Conservation (phyloP, 805 yeast genomes). For the Kazachstania viticola region DNA sequence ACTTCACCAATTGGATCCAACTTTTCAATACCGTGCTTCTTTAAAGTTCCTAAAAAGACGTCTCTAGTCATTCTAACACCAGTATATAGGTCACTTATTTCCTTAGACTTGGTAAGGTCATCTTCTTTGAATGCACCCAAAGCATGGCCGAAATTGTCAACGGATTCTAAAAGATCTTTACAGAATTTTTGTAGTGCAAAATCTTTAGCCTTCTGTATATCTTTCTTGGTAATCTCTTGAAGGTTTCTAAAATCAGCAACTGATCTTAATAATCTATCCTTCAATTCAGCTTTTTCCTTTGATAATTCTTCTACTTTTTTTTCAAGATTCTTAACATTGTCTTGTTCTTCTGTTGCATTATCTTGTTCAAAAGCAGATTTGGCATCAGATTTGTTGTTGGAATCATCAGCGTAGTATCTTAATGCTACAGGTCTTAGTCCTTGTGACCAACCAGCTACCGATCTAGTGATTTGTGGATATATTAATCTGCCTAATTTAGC, state of each 20-base stretch:
- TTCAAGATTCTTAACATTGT: conserved; percentile 31
- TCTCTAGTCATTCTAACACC: conserved; percentile 87
- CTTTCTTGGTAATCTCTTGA: conserved; percentile 83
- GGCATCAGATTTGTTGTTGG: conserved; percentile 10
- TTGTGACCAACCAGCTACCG: too few species aligned
- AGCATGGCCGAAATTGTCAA: conserved; percentile 86
- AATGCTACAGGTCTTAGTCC: too few species aligned
- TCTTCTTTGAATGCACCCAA: conserved; percentile 59
- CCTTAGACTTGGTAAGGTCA: conserved; percentile 44
- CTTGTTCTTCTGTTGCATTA: conserved; percentile 17
- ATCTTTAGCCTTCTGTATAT: conserved; percentile 75
- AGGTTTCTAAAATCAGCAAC: conserved; percentile 88
- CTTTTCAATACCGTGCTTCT: conserved; percentile 68
- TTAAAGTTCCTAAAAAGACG: conserved; percentile 73
- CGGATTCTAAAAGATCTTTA: conserved; percentile 76
- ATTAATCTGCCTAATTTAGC: too few species aligned
- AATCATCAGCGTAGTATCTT: conserved; percentile 20
- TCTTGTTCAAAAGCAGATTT: conserved; percentile 9
- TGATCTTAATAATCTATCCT: conserved; percentile 71
- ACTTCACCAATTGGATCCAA: conserved; percentile 74
- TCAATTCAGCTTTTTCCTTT: conserved; percentile 68
- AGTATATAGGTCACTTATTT: conserved; percentile 64
- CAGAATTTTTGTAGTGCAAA: conserved; percentile 89
- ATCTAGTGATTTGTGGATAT: too few species aligned
- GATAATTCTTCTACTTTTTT: conserved; percentile 48